phyloP scores from a whole-genome alignment of 768 basidiomycete species.

The Galerina sulciceps region DNA sequence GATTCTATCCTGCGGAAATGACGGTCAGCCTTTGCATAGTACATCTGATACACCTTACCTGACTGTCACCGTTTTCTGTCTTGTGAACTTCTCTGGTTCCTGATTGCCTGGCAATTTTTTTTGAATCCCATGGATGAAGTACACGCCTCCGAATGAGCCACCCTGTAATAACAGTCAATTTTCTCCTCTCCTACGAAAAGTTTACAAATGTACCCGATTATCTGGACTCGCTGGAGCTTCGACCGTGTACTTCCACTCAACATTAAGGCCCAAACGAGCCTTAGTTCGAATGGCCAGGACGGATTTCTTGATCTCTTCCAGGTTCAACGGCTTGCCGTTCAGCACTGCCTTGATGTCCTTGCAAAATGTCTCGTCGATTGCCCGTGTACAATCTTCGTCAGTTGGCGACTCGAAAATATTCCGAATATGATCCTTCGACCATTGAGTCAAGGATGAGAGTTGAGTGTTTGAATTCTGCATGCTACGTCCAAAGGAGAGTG shows the following conservation, averaged over 20 bases:
- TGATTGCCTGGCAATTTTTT: conserved; percentile 37
- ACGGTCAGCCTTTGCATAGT: background rate
- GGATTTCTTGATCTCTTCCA: conserved; percentile 42
- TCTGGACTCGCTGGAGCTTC: conserved; percentile 45
- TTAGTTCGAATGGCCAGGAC: conserved; percentile 46
- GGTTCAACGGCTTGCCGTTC: conserved; percentile 47
- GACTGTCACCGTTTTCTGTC: conserved; percentile 56
- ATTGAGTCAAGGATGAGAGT: conserved; percentile 48
- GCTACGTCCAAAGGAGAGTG: background rate
- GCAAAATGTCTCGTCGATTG: conserved; percentile 51
- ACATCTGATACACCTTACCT: conserved; percentile 36
- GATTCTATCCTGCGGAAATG: conserved; percentile 25
- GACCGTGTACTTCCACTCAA: conserved; percentile 53
- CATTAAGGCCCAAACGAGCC: conserved; percentile 39
- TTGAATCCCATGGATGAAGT: conserved; percentile 53
- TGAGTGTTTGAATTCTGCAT: conserved; percentile 6
- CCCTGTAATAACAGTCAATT: conserved; percentile 32
- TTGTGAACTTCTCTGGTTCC: conserved; percentile 40
- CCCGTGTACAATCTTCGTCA: conserved; percentile 44
- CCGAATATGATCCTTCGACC: conserved; percentile 54
- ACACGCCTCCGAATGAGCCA: conserved; percentile 54
- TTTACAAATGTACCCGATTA: conserved; percentile 44
- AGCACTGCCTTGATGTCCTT: conserved; percentile 40
- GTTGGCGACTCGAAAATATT: conserved; percentile 53
- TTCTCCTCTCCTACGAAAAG: background rate